A percentile compares a stretch with the other conserved stretches of the same genome.
Evolutionary conservation across 352 stramenopile species (phyloP).

Genomic region (Globisporangium okanoganense): DNA sequence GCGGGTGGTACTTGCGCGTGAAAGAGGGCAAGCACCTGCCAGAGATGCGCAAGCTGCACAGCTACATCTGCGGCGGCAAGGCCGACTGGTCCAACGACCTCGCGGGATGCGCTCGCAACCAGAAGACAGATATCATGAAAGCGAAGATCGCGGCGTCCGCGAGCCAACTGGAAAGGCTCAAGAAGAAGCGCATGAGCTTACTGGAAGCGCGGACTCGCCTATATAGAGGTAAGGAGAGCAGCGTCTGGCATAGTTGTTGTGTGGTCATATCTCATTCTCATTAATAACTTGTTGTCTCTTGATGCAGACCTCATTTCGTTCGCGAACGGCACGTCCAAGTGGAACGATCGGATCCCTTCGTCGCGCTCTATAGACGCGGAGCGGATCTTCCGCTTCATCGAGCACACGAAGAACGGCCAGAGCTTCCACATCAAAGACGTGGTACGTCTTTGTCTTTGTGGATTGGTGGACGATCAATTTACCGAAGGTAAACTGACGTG

Average conservation of each 20-base stretch:
- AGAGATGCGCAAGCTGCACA: slow-evolving; percentile 47
- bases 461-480: background rate
- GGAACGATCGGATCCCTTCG: slow-evolving; percentile 57
- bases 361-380: slow-evolving; percentile 44
- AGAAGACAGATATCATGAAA: background rate
- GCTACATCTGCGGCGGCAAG: slow-evolving; percentile 64
- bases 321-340: slow-evolving; percentile 57
- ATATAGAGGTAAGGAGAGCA: slow-evolving; percentile 22
- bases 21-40: slow-evolving; percentile 43
- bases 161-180: slow-evolving; percentile 18
- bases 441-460: slow-evolving; percentile 27
- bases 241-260: background rate
- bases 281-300: background rate
- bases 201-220: slow-evolving; percentile 45
- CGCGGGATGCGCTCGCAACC: background rate
- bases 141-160: slow-evolving; percentile 11
- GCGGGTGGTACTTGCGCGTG: slow-evolving; percentile 51
- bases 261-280: background rate
- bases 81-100: slow-evolving; percentile 55
- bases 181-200: slow-evolving; percentile 44
- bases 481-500: background rate
- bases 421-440: slow-evolving; percentile 55
- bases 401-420: slow-evolving; percentile 58
- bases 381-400: slow-evolving; percentile 66
- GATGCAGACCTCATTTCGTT: slow-evolving; percentile 51